Evolutionary conservation across 2,329 filamentous ascomycete genomes (phyloP).

Genomic region (Sphaerulina populicola): DNA sequence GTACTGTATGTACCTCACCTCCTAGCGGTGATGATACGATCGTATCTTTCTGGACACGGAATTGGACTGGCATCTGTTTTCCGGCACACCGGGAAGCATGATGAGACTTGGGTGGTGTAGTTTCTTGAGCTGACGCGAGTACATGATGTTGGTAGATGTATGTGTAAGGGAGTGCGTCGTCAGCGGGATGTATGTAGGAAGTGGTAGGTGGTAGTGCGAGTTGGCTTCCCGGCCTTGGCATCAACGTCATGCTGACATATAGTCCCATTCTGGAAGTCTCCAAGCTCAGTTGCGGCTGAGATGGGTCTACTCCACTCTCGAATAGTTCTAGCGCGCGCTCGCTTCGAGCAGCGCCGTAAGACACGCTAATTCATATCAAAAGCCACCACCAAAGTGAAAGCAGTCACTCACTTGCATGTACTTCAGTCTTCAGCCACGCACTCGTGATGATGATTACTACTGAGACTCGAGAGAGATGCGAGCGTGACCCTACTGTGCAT

Average conservation of each 20-base stretch:
- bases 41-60: not conserved
- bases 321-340: not conserved
- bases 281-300: not conserved
- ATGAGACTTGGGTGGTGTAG: not conserved
- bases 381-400: too few relatives aligned
- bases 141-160: not conserved
- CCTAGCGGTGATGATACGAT: not conserved
- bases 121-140: not conserved
- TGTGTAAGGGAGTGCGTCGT: not conserved
- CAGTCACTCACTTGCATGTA: too few relatives aligned
- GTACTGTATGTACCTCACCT: too few relatives aligned
- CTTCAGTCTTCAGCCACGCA: not conserved
- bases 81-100: not conserved
- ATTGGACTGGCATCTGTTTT: not conserved
- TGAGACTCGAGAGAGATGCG: not conserved
- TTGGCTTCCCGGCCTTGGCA: too few relatives aligned
- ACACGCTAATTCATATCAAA: too few relatives aligned
- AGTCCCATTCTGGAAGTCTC: too few relatives aligned
- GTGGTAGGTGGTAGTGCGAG: too few relatives aligned
- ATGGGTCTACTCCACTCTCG: too few relatives aligned
- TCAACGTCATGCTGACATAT: not conserved
- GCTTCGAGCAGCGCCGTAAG: not conserved
- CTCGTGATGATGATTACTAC: not conserved
- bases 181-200: not conserved
- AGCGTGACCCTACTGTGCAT: not conserved